phyloP scores from a whole-genome alignment of 2,329 filamentous ascomycete genomes.

The Chaetomiaceae sp. region DNA sequence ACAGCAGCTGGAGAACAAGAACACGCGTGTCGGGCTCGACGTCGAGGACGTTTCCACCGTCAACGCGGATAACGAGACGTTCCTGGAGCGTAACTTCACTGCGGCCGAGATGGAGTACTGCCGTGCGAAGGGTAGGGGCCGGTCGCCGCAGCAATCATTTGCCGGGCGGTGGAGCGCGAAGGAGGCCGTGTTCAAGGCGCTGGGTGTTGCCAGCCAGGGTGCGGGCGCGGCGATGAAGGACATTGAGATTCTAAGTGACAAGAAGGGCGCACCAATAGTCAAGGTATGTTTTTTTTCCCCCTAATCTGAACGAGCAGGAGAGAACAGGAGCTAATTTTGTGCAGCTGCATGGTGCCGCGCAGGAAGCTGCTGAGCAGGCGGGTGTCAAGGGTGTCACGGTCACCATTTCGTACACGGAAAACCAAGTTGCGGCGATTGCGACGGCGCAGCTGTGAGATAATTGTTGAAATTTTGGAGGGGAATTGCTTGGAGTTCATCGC shows the following conservation, averaged over 20 bases:
- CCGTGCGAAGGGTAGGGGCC: conserved; percentile 52
- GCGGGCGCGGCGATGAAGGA: conserved; percentile 87
- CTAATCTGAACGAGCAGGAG: not conserved
- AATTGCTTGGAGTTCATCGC: not conserved
- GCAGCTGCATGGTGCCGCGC: conserved; percentile 82
- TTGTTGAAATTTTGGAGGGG: not conserved
- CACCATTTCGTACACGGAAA: conserved; percentile 93
- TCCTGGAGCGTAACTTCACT: conserved; percentile 94
- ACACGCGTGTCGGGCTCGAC: conserved; percentile 86
- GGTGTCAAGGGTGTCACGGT: conserved; percentile 86
- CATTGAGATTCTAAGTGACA: conserved; percentile 84
- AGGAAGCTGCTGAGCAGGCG: conserved; percentile 75
- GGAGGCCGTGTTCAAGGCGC: conserved; percentile 96
- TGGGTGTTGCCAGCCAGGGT: conserved; percentile 81
- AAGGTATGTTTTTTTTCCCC: conserved; percentile 57
- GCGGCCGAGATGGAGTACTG: conserved; percentile 81
- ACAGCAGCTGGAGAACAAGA: conserved; percentile 55
- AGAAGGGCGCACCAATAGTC: conserved; percentile 78
- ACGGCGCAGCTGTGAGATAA: conserved; percentile 61
- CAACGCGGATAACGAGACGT: conserved; percentile 91
- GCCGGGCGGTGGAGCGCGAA: conserved; percentile 96
- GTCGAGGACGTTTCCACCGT: conserved; percentile 84
- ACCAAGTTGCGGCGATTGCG: conserved; percentile 90
- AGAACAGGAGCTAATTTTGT: not conserved
- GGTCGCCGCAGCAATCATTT: conserved; percentile 83